phyloP scores from a whole-genome alignment of 768 basidiomycete genomes.

The Hygrocybe coccinea region DNA sequence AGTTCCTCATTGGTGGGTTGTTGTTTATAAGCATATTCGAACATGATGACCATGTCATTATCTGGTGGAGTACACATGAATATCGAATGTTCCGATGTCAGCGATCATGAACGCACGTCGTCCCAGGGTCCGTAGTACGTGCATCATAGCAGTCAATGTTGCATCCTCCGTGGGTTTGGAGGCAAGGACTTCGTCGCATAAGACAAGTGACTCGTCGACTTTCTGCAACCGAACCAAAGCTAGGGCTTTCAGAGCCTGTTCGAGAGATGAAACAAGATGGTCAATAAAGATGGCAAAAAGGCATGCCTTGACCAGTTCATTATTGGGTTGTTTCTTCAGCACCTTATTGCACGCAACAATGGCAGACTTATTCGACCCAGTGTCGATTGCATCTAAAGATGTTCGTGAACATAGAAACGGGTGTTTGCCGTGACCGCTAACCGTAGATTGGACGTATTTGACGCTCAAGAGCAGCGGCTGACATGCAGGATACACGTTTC shows the following conservation, averaged over 20 bases:
- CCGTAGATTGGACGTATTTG: constrained; percentile 86
- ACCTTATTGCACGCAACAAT: constrained; percentile 82
- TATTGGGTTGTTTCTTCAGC: constrained; percentile 79
- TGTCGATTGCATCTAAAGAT: constrained; percentile 72
- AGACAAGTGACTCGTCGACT: constrained; percentile 71
- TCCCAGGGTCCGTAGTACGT: constrained; percentile 73
- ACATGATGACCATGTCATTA: constrained; percentile 78
- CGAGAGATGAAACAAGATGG: constrained; percentile 11
- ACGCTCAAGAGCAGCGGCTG: constrained; percentile 67
- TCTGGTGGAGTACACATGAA: constrained; percentile 34
- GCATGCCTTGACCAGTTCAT: constrained; percentile 64
- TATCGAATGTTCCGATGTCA: neutral
- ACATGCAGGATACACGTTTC: constrained; percentile 35
- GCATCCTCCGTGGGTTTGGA: constrained; percentile 68
- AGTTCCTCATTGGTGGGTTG: constrained; percentile 80
- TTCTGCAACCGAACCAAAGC: constrained; percentile 82
- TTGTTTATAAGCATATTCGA: constrained; percentile 80
- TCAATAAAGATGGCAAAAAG: neutral
- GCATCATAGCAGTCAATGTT: constrained; percentile 76
- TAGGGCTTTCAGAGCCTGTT: constrained; percentile 75
- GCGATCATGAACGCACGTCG: constrained; percentile 41
- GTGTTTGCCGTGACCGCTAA: constrained; percentile 28
- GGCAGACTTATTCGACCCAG: constrained; percentile 81
- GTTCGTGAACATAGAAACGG: constrained; percentile 8
- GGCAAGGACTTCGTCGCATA: constrained; percentile 78